phyloP scores from a whole-genome alignment of 2,329 filamentous ascomycete genomes.

The Hypomyces perniciosus region DNA sequence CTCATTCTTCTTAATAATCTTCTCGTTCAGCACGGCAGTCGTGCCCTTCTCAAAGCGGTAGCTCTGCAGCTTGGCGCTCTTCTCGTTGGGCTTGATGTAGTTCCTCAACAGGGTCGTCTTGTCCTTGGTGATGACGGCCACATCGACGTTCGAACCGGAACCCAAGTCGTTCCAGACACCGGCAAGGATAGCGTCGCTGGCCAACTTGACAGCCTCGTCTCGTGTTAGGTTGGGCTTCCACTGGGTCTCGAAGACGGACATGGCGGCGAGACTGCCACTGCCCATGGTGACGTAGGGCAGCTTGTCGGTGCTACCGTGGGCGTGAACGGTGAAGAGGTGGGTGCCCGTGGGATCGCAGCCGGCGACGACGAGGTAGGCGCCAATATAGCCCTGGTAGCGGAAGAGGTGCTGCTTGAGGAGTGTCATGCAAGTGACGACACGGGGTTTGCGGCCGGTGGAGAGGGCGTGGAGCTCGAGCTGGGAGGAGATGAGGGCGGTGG shows the following conservation, averaged over 20 bases:
- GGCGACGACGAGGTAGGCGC: constrained; percentile 94
- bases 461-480: constrained; percentile 97
- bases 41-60: constrained; percentile 88
- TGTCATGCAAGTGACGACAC: constrained; percentile 98
- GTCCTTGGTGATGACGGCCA: constrained; percentile 89
- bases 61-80: constrained; percentile 84
- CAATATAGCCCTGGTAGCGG: constrained; percentile 95
- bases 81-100: constrained; percentile 87
- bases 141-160: constrained; percentile 94
- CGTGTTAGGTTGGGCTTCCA: constrained; percentile 76
- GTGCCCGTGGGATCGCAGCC: constrained; percentile 93
- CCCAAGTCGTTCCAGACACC: constrained; percentile 99
- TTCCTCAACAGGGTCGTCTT: constrained; percentile 93
- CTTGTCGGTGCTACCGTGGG: constrained; percentile 97
- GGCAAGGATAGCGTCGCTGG: constrained; percentile 81
- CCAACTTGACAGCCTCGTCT: constrained; percentile 77
- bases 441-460: constrained; percentile 91
- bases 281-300: constrained; percentile 99
- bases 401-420: constrained; percentile 99
- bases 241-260: constrained; percentile 95
- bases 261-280: constrained; percentile 88
- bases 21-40: constrained; percentile 94
- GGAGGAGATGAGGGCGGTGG: constrained; percentile 95
- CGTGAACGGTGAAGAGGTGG: constrained; percentile 96
- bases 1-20: constrained; percentile 89